A percentile compares a stretch with the other conserved stretches of the same genome.
phyloP scores from a whole-genome alignment of 805 yeast species.

The Candida koratica region DNA sequence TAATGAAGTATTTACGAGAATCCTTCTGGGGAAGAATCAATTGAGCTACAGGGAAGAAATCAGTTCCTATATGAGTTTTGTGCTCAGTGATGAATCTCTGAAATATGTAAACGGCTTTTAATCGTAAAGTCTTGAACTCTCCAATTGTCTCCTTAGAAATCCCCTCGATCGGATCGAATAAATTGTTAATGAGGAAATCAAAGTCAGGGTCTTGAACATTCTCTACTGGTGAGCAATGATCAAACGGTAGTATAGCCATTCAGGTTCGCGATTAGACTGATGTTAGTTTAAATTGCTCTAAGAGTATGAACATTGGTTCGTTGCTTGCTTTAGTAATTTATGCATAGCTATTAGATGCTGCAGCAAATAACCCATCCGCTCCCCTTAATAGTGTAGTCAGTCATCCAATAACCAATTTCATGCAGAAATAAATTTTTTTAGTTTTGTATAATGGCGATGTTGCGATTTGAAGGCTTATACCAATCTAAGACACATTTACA shows the following conservation, averaged over 20 bases:
- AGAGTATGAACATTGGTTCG: too few relatives aligned
- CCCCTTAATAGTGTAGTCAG: too few relatives aligned
- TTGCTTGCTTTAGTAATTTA: too few relatives aligned
- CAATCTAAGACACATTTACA: too few relatives aligned
- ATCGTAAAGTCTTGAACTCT: conserved; percentile 20
- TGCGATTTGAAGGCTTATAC: too few relatives aligned
- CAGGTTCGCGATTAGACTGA: too few relatives aligned
- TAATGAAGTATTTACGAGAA: conserved; percentile 55
- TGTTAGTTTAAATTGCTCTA: too few relatives aligned
- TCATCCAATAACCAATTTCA: too few relatives aligned
- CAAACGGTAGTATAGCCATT: conserved; percentile 4
- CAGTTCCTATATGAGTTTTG: conserved; percentile 35
- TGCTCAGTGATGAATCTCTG: conserved; percentile 28
- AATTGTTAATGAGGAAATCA: conserved; percentile 35
- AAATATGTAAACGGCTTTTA: conserved; percentile 26
- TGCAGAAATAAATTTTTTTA: too few relatives aligned
- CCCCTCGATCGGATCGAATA: conserved; percentile 39
- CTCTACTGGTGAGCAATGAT: conserved; percentile 20
- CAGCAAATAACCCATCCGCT: too few relatives aligned
- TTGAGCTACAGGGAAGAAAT: conserved; percentile 65
- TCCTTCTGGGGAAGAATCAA: conserved; percentile 64
- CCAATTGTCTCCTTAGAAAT: conserved; percentile 27
- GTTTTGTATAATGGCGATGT: too few relatives aligned
- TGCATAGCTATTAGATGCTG: too few relatives aligned
- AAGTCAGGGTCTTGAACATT: conserved; percentile 42